phyloP scores from a whole-genome alignment of 352 stramenopile species.

The Aphanomyces invadans region DNA sequence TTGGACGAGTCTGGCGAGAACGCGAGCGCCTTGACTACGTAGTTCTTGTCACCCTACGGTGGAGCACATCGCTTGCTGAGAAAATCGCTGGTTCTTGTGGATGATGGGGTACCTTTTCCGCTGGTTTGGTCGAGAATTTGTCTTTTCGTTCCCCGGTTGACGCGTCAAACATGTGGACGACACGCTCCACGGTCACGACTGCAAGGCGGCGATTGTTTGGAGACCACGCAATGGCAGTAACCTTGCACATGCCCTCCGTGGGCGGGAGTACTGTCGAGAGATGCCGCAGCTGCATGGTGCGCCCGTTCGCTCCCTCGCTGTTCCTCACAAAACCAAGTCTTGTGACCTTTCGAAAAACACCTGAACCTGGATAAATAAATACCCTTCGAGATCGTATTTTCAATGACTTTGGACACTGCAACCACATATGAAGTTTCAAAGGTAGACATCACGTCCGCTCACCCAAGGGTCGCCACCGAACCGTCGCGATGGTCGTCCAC shows the following conservation, averaged over 20 bases:
- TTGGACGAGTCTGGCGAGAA: constrained; percentile 92
- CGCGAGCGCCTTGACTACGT: constrained; percentile 84
- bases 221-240: constrained; percentile 88
- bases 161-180: constrained; percentile 91
- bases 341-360: constrained; percentile 13
- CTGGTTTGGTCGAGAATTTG: constrained; percentile 94
- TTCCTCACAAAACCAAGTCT: not conserved
- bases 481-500: too few species aligned
- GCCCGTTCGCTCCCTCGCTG: not conserved
- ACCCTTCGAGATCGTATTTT: not conserved
- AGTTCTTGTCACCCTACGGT: constrained; percentile 85
- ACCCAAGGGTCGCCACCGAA: not conserved
- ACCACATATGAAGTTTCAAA: not conserved
- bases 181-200: constrained; percentile 87
- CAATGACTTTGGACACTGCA: not conserved
- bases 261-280: constrained; percentile 87
- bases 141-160: constrained; percentile 88
- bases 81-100: not conserved
- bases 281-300: constrained; percentile 86
- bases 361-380: not conserved
- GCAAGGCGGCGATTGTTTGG: constrained; percentile 90
- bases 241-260: constrained; percentile 86
- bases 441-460: not conserved
- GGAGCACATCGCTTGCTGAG: not conserved
- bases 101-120: constrained; percentile 61